These are phyloP conservation scores for Jimgerdemannia flammicorona DNA, from an alignment of 192 early-diverging fungal genomes.

Conservation along the genomic window DNA sequence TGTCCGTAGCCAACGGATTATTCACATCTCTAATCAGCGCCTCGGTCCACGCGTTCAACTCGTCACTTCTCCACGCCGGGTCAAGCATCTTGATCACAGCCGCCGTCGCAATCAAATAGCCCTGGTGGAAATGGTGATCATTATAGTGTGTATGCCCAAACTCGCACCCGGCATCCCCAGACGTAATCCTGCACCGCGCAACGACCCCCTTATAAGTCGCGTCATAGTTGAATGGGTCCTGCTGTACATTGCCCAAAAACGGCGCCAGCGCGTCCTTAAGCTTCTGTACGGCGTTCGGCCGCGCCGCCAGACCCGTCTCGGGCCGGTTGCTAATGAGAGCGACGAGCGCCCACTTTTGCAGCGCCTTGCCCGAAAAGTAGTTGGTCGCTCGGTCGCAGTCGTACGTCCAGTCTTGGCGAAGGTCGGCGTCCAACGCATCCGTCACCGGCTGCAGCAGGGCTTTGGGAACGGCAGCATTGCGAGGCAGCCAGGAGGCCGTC, in stretches of 20 bases:
- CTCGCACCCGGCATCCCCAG: too few relatives aligned
- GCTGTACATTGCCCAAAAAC: too few relatives aligned
- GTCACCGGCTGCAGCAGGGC: constrained; percentile 16
- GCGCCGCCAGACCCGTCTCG: constrained; percentile 18
- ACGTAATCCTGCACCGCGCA: too few relatives aligned
- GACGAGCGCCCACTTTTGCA: constrained; percentile 29
- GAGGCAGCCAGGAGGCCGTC: constrained; percentile 19
- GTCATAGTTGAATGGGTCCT: too few relatives aligned
- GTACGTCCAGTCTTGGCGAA: constrained; percentile 11
- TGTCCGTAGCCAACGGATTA: too few relatives aligned
- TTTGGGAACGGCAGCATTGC: constrained; percentile 2
- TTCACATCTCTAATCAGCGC: constrained; percentile 4
- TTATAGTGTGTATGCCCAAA: too few relatives aligned
- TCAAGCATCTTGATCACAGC: too few relatives aligned
- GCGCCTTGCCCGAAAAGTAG: constrained; percentile 35
- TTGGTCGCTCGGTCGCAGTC: constrained; percentile 23
- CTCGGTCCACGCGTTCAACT: too few relatives aligned
- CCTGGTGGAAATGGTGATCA: too few relatives aligned
- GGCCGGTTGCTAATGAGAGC: constrained; percentile 23
- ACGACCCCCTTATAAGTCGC: too few relatives aligned
- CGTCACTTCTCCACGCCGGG: too few relatives aligned
- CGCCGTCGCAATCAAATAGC: too few relatives aligned
- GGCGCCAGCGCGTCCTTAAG: constrained; percentile 19
- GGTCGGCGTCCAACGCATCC: constrained; percentile 11
- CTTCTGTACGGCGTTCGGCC: constrained; percentile 15